Conservation (phyloP, 108 stramenopile genomes). For the Cyclotella kingstonii region DNA sequence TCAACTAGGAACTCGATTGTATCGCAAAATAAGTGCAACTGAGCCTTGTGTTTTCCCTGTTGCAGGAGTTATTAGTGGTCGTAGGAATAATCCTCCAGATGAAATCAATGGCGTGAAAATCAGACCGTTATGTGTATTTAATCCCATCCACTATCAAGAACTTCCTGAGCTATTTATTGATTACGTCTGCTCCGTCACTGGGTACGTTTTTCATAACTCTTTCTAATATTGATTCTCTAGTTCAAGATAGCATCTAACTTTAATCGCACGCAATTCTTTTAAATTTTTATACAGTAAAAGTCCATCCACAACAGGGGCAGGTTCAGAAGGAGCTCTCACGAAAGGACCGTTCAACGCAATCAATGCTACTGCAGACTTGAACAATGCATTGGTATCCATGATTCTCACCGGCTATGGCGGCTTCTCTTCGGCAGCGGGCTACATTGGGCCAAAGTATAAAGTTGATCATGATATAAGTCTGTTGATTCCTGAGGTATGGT, state of each 20-base stretch:
- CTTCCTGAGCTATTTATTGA: constrained; percentile 60
- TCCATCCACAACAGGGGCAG: constrained; percentile 57
- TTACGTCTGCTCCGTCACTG: constrained; percentile 59
- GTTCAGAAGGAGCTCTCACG: constrained; percentile 51
- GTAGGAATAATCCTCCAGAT: constrained; percentile 62
- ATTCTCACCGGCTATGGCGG: constrained; percentile 56
- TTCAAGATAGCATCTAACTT: not conserved
- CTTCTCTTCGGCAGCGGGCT: constrained; percentile 52
- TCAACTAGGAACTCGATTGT: constrained; percentile 53
- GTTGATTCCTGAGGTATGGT: constrained; percentile 56
- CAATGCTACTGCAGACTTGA: constrained; percentile 56
- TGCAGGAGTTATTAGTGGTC: constrained; percentile 52
- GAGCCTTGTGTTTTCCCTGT: constrained; percentile 60
- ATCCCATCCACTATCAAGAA: constrained; percentile 59
- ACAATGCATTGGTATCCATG: constrained; percentile 58
- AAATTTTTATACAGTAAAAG: constrained; percentile 18
- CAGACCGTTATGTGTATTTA: constrained; percentile 55
- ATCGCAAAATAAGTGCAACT: constrained; percentile 41
- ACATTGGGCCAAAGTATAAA: constrained; percentile 55
- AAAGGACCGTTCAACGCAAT: constrained; percentile 65
- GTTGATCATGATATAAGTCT: constrained; percentile 60
- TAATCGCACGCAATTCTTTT: not conserved
- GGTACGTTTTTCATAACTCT: constrained; percentile 1
- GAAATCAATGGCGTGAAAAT: constrained; percentile 55
- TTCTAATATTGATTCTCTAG: not conserved